A percentile compares a stretch with the other conserved stretches of the same genome.
Evolutionary conservation across 805 yeast species (phyloP).

Genomic region (Pichia exigua): DNA sequence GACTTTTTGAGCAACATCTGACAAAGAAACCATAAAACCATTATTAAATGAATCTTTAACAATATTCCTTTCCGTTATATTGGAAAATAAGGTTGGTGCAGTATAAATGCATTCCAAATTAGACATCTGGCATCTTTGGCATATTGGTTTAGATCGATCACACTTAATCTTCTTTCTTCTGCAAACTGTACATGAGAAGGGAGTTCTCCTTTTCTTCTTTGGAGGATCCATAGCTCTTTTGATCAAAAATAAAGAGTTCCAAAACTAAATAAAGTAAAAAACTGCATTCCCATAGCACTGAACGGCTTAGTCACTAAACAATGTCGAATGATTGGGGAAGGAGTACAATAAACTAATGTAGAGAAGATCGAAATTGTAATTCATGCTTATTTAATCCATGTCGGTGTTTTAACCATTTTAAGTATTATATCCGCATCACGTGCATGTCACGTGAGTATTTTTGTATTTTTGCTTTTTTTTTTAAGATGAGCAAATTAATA

Average conservation of each 20-base stretch:
- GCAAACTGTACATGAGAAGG: slow-evolving; percentile 19
- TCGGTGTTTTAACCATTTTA: not conserved
- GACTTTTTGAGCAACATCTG: not conserved
- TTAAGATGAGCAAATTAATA: not conserved
- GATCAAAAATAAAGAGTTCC: not conserved
- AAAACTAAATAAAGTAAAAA: no score
- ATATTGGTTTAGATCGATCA: slow-evolving; percentile 18
- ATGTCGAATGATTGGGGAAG: no score
- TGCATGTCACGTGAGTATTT: not conserved
- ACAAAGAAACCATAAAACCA: not conserved
- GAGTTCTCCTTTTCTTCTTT: slow-evolving; percentile 19
- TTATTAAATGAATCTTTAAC: not conserved
- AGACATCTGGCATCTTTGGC: slow-evolving; percentile 14
- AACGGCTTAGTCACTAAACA: not conserved
- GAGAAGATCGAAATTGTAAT: no score
- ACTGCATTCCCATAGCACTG: not conserved
- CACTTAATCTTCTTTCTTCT: slow-evolving; percentile 20
- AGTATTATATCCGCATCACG: not conserved
- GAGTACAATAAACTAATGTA: no score
- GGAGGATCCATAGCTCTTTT: not conserved
- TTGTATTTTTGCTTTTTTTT: no score
- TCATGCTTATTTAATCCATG: not conserved
- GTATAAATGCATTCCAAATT: slow-evolving; percentile 13
- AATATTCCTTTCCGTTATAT: not conserved
- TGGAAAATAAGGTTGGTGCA: slow-evolving; percentile 13